Evolutionary conservation across 805 yeast genomes (phyloP), one percentile per base, ranked within the genome.

Genomic region (Ogataea methanolica): DNA sequence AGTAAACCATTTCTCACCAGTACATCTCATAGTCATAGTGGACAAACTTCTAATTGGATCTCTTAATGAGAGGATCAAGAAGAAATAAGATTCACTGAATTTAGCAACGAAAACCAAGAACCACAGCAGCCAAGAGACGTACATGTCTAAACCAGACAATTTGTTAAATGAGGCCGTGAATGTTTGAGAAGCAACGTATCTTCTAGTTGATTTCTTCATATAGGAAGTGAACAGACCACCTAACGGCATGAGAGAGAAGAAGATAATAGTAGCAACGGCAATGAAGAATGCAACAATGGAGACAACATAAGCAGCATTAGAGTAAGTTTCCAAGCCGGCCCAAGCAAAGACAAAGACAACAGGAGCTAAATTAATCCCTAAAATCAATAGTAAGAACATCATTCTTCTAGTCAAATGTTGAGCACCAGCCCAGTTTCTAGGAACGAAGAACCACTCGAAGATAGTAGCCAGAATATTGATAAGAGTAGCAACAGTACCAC

Each of bases 351-450:
- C 83, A 63, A 88, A 94, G 47, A 88, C 81, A 33, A 88, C 81
- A 36, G 98, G 96, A 57, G 84, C 95, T 63, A 92, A 74, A 70
- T 92, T 94, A 53, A 83, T 60, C 45, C 73, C 75, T 48, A 90
- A 74, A 56, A 90, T 79, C 44, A 79, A 55, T 46, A 84, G 56
- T 66, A 92, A 70, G 65, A 91, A 85, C 75, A 83, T 65, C 60
- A 94, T 75, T 67, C 99, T 85, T 72, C 96, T 88, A 36, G 89
- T 73, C 65, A 94, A 79, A 68, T 88, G 97, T 73, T 92, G 98
- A 68, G 98, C 97, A 71, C 99, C 99, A 34, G 98, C 96, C 98
- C 98, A 94, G 59, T 85, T 81, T 72, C 98, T 85, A 57, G 99
- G 99, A 52, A 94, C 98, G 62, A 90, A 94, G 66, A 83, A 74